Evolutionary conservation across 345 rosid genomes (phyloP).

Genomic region (Camelina hispida): DNA sequence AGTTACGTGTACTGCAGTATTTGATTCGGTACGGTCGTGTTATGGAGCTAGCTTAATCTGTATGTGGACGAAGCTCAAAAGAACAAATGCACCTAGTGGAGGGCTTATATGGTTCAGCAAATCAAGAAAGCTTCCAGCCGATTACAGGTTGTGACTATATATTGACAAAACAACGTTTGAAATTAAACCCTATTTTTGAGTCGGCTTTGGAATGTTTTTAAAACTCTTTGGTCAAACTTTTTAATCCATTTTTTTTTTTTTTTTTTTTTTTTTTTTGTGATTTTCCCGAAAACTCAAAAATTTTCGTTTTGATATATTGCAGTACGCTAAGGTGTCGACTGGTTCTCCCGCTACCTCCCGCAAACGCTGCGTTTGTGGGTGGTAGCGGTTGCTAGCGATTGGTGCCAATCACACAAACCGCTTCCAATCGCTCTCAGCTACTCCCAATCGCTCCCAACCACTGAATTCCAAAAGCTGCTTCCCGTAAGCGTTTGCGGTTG

Average conservation of each 20-base stretch:
- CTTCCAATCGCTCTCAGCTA: too few species aligned
- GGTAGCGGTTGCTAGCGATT: too few species aligned
- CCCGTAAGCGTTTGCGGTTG: too few species aligned
- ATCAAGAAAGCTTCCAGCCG: background rate
- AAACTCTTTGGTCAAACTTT: background rate
- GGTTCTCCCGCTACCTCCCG: too few species aligned
- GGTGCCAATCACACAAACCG: too few species aligned
- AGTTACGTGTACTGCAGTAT: slow-evolving; percentile 27
- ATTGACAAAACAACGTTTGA: background rate
- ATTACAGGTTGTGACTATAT: background rate
- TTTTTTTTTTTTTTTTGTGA: background rate
- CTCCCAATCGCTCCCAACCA: too few species aligned
- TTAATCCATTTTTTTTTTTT: too few species aligned
- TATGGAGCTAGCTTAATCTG: slow-evolving; percentile 26
- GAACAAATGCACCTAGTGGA: background rate
- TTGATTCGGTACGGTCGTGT: slow-evolving; percentile 24
- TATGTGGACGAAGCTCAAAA: slow-evolving; percentile 1
- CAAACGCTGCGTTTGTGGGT: too few species aligned
- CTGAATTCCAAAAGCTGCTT: too few species aligned
- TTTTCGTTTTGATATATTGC: background rate
- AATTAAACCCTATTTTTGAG: background rate
- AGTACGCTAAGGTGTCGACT: too few species aligned
- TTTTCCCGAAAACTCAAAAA: background rate
- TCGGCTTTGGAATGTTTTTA: background rate
- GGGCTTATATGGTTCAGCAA: background rate